Base-by-base conservation (phyloP, 306 rosid genomes). In the Pterocarpus macrocarpus region DNA sequence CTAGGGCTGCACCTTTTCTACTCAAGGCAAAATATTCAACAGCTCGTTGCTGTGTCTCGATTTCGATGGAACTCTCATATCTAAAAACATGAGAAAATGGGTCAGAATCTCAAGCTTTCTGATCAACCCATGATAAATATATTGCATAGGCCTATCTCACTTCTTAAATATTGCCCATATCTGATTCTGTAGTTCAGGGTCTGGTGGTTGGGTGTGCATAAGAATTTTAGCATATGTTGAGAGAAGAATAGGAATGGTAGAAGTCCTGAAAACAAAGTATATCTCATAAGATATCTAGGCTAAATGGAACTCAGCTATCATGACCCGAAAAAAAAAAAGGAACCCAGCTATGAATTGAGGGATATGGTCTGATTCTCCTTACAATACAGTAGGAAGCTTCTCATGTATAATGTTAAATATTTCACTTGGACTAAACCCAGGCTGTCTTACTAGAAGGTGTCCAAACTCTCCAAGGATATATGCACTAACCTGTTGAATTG, bases 401-500 rank as follows among this genome's bases (percentile, higher is more conserved):
- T 89, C 94, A 80, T 90, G 94, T 82, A 90, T 85, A 50, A 87
- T 83, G 62, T 69, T 79, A 75, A 92, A 90, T 79, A 92, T 78
- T 66, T 89, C 97, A 83, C 80, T 92, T 2, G 93, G 94, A 87
- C 88, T 85, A 71, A 88, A 88, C 35, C 94, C 94, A 70, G 97
- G 94, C 66, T 90, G 87, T 75, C 92, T 89, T 43, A 87, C 89
- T 83, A 88, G 89, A 71, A 91, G 94, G 75, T 91, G 97, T 41
- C 97, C 97, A 75, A 91, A 91, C 84, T 91, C 94, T 80, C 97
- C 97, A 44, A 90, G 89, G 82, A 91, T 78, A 82, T 91, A 91
- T 47, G 97, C 92, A 85, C 97, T 90, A 82, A 91, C 92, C 97
- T 91, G 87, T 86, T 57, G 73, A 83, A 81, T 17, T 44, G 50